Conservation (phyloP, 1,139 yeast genomes). For the Debaryomyces udenii region DNA sequence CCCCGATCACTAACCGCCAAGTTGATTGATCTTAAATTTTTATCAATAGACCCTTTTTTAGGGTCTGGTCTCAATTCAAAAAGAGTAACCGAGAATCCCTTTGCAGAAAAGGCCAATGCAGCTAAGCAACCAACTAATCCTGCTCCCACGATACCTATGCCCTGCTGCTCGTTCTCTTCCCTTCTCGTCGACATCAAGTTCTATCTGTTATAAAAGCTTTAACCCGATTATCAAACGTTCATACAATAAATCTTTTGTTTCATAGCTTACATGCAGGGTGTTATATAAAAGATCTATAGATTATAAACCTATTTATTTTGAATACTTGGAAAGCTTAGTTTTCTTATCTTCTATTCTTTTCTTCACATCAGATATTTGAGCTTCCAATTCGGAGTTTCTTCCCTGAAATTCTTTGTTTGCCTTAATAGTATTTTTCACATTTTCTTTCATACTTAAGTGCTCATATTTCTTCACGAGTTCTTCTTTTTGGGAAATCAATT, state of each 20-base stretch:
- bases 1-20: constrained; percentile 88
- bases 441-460: constrained; percentile 48
- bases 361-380: constrained; percentile 31
- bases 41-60: constrained; percentile 22
- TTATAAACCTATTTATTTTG: neutral
- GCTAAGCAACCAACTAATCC: constrained; percentile 91
- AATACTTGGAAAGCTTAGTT: constrained; percentile 18
- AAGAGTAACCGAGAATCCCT: constrained; percentile 73
- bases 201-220: too few relatives aligned
- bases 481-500: constrained; percentile 21
- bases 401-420: constrained; percentile 47
- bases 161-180: constrained; percentile 3
- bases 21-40: constrained; percentile 71
- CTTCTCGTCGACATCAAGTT: neutral
- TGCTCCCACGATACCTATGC: constrained; percentile 69
- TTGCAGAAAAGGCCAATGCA: constrained; percentile 72
- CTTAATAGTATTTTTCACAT: constrained; percentile 46
- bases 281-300: constrained; percentile 1
- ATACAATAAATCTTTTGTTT: too few relatives aligned
- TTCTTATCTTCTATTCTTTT: constrained; percentile 23
- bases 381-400: constrained; percentile 41
- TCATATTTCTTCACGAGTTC: constrained; percentile 36
- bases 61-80: constrained; percentile 62
- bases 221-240: too few relatives aligned
- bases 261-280: too few relatives aligned